Conservation (phyloP, 345 rosid genomes). For the Rhizophora mangle region DNA sequence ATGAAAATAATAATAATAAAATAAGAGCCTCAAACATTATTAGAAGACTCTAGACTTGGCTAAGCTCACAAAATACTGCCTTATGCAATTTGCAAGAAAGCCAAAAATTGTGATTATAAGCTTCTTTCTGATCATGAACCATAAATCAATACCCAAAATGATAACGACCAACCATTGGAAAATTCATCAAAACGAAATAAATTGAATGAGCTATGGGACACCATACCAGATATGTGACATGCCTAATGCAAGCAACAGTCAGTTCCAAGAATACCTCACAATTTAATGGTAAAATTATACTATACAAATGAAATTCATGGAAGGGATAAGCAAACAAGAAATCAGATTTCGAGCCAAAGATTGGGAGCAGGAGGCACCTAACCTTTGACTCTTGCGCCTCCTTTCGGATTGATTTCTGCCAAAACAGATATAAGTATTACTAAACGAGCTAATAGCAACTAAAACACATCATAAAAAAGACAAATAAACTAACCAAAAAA, state of each 20-base stretch:
- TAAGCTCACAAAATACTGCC: neutral
- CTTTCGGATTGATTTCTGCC: constrained; percentile 75
- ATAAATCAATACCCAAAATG: no score
- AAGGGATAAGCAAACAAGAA: neutral
- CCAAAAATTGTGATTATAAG: no score
- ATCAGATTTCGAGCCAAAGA: neutral
- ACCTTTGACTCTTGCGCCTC: constrained; percentile 90
- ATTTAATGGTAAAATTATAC: neutral
- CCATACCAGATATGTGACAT: neutral
- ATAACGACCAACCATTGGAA: no score
- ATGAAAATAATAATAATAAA: neutral
- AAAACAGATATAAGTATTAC: neutral
- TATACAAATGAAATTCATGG: neutral
- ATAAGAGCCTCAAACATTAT: neutral
- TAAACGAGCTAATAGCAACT: constrained; percentile 1
- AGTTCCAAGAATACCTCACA: constrained; percentile 6
- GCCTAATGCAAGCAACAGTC: constrained; percentile 6
- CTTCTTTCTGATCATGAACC: no score
- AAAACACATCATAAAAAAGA: neutral
- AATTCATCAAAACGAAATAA: no score
- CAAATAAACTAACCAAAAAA: neutral
- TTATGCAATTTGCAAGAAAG: neutral
- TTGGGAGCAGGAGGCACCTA: constrained; percentile 7
- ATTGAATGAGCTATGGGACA: constrained; percentile 3
- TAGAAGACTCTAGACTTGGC: neutral